Evolutionary conservation across 306 rosid genomes (phyloP).

Genomic region (peach (Prunus persica)): Prunus_persica_NCBIv2 NC_034009.1:3845501-3846000

Average conservation of each 20-base stretch:
- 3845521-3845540: conserved; percentile 3
- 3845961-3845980: background rate
- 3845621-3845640: background rate
- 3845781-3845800: background rate
- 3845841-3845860: background rate
- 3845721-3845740: background rate
- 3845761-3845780: background rate
- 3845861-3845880: background rate
- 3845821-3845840: background rate
- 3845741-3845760: background rate
- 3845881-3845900: background rate
- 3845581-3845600: background rate
- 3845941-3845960: background rate
- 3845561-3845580: background rate
- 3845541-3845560: background rate
- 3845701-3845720: background rate
- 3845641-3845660: background rate
- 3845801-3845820: background rate
- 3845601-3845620: background rate
- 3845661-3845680: background rate
- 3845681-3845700: background rate
- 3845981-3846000: background rate
- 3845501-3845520: background rate
- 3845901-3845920: background rate
- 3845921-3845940: background rate